Evolutionary conservation across 2,329 filamentous ascomycete species (phyloP), one percentile per base, ranked within the genome.

Genomic region (Ophiostoma tasmaniense): DNA sequence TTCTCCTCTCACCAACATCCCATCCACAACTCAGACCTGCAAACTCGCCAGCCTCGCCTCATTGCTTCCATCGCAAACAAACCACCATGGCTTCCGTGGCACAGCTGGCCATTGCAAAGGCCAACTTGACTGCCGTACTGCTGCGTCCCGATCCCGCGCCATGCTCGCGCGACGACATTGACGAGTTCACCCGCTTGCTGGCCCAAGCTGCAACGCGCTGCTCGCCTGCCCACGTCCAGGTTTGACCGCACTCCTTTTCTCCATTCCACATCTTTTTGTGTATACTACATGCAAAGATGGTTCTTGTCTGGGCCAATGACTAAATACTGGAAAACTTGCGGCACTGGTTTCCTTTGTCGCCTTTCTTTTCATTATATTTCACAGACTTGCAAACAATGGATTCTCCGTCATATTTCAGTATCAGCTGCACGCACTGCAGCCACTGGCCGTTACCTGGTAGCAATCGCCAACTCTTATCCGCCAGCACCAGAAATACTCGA

Each of bases 381-480:
- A 80, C 86, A 96, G 93, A 90, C 87, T 83, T 93, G 91, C 85
- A 96, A 93, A 85, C 83, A 86, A 80, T 96, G 92, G 92, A 89
- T 94, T 75, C 80, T 93, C 76, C 84, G 85, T 74, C 86, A 92
- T 80, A 82, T 94, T 76, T 83, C 86, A 74, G 84, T 84, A 70
- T 95, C 92, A 70, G 78, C 85, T 69, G 81, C 84, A 73, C 88
- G 92, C 74, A 84, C 87, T 73, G 80, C 82, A 70, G 85, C 89
- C 59, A 80, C 96, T 73, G 90, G 87, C 73, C 93, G 92, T 79
- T 96, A 92, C 78, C 80, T 96, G 72, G 83, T 85, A 71, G 87
- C 89, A 65, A 80, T 94, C 70, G 85, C 90, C 73, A 86, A 83
- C 71, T 89, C 88, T 59, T 84, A 87, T 74, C 73, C 67, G 70